phyloP scores from a whole-genome alignment of 176 grass and related monocot genomes.

The Musa beccarii region DNA sequence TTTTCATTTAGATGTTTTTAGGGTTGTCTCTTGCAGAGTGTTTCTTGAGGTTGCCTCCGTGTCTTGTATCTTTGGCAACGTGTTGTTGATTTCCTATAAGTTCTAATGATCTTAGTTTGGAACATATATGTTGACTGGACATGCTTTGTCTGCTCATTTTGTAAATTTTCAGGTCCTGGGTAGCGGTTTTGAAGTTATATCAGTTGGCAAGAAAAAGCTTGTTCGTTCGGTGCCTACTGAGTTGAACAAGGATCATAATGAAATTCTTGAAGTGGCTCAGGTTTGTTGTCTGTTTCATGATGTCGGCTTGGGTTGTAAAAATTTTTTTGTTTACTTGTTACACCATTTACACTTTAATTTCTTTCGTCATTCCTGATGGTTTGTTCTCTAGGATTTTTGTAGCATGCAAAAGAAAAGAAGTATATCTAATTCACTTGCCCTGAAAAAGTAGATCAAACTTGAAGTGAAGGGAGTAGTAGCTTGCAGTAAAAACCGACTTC shows the following conservation, averaged over 20 bases:
- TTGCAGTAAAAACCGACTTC: no score
- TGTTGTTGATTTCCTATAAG: no score
- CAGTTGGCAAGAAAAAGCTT: constrained; percentile 79
- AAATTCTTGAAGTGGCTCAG: constrained; percentile 94
- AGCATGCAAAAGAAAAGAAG: background rate
- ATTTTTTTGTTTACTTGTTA: no score
- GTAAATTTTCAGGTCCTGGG: constrained; percentile 60
- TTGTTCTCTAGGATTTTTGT: no score
- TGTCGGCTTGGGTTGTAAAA: no score
- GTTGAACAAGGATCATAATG: constrained; percentile 95
- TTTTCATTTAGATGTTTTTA: no score
- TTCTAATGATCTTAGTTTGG: constrained; percentile 2
- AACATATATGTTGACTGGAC: background rate
- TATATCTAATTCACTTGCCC: background rate
- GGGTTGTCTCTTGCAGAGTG: no score
- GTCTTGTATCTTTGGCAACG: background rate
- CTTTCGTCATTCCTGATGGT: no score
- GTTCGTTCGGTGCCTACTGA: constrained; percentile 88
- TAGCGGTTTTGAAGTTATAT: constrained; percentile 97
- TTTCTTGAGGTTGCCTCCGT: background rate
- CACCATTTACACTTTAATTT: no score
- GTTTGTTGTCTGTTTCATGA: constrained; percentile 33
- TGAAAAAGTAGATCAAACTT: no score
- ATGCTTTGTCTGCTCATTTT: constrained; percentile 17
- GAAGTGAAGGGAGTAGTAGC: no score